phyloP scores from a whole-genome alignment of 2,329 filamentous ascomycete species.

The Scedosporium minutisporum region DNA sequence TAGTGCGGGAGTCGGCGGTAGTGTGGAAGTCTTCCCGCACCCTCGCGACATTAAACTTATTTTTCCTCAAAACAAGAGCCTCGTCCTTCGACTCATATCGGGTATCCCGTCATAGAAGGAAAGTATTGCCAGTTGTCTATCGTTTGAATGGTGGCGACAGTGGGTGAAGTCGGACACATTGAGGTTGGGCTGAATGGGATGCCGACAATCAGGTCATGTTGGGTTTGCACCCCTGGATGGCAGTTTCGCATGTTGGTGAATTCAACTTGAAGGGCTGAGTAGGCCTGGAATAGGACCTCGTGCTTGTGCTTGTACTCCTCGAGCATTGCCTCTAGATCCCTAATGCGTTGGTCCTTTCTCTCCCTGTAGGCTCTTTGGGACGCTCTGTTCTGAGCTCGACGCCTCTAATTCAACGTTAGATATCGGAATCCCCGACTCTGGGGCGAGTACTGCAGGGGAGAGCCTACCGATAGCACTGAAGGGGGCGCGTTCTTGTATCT shows the following conservation, averaged over 20 bases:
- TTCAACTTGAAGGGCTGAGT: conserved; percentile 37
- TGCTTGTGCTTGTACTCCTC: conserved; percentile 30
- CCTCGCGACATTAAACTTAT: too few relatives aligned
- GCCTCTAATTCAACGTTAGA: conserved; percentile 11
- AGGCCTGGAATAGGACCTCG: conserved; percentile 43
- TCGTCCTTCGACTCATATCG: not conserved
- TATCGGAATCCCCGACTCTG: not conserved
- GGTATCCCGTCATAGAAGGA: not conserved
- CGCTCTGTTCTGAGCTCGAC: conserved; percentile 22
- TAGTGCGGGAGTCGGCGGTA: too few relatives aligned
- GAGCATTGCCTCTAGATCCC: conserved; percentile 10
- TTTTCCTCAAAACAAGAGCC: not conserved
- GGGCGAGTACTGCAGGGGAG: not conserved
- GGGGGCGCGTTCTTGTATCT: conserved; percentile 43
- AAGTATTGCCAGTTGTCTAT: conserved; percentile 5
- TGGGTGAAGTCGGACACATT: not conserved
- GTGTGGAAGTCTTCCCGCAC: too few relatives aligned
- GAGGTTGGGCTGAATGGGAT: not conserved
- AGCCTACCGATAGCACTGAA: conserved; percentile 36
- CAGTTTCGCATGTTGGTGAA: not conserved
- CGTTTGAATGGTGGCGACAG: not conserved
- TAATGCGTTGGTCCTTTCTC: conserved; percentile 16
- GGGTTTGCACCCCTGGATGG: not conserved
- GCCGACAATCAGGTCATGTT: not conserved
- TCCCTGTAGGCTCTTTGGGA: conserved; percentile 23